Base-by-base conservation (phyloP, 2,329 filamentous ascomycete species). In the Epichloe uncinata region DNA sequence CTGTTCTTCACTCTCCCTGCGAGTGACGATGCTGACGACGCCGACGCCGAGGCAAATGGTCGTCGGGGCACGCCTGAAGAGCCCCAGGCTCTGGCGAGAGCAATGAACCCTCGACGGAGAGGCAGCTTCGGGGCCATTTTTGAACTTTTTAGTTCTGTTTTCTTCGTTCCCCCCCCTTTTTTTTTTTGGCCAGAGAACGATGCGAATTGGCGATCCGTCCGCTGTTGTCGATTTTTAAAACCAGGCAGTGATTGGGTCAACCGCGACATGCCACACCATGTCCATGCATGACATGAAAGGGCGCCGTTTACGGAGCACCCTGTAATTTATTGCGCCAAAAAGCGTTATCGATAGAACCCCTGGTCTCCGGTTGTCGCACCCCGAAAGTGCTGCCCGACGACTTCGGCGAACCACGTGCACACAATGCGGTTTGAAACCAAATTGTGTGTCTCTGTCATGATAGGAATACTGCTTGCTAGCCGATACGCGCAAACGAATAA, bases 71-170 rank as follows among this genome's bases (percentile, higher is more conserved):
- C 42, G 26, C 20, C 7, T 4, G n/a, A 34, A 52, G 49, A 45
- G 52, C 51, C 52, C 57, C 57, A 58, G 48, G 51, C 54, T 47
- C 55, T 42, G 48, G 62, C 57, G 49, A 61, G 54, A 44, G 58
- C 49, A 15, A 61, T 60, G 60, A 67, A 60, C 61, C 66, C 68
- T 53, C 67, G 63, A 57, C 66, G 64, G 42, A 70, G 55, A 33
- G 67, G 60, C 36, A 65, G 54, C 55, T 66, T 67, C 55, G 69
- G 57, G 54, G 69, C 67, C 70, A 73, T 73, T 47, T 45, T 45
- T 11, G 35, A 0, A 4, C 5, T 18, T 22, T 37, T 30, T n/a
- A n/a, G n/a, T n/a, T n/a, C n/a, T n/a, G n/a, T n/a, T n/a, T n/a
- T n/a, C n/a, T n/a, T n/a, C n/a, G n/a, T n/a, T n/a, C n/a, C n/a